Conservation (phyloP, 306 rosid genomes). For the Myrica gale region DNA sequence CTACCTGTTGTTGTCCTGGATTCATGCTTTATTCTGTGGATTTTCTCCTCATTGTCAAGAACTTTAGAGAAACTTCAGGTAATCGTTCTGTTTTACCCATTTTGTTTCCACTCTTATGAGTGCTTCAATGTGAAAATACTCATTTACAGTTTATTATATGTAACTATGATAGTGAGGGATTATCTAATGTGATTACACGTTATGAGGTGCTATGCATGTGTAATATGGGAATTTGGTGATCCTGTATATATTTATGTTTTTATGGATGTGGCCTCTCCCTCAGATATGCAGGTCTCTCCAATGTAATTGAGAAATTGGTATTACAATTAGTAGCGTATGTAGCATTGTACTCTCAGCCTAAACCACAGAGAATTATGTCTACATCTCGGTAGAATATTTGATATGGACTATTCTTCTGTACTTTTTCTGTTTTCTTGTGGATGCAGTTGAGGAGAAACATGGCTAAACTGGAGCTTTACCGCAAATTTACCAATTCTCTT, state of each 20-base stretch:
- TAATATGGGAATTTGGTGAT: not conserved
- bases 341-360: not conserved
- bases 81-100: conserved; percentile 13
- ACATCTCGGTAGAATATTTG: not conserved
- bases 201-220: not conserved
- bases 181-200: not conserved
- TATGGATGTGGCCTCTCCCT: not conserved
- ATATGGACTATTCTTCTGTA: conserved; percentile 16
- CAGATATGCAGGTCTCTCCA: not conserved
- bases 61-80: conserved; percentile 95
- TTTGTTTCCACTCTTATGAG: not conserved
- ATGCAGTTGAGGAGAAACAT: conserved; percentile 77
- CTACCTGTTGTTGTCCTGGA: conserved; percentile 88
- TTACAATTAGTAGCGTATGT: not conserved
- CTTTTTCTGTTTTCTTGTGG: conserved; percentile 20
- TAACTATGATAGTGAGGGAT: not conserved
- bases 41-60: conserved; percentile 81
- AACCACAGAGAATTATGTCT: not conserved
- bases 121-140: conserved; percentile 10
- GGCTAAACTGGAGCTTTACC: conserved; percentile 85
- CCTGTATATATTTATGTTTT: not conserved
- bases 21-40: conserved; percentile 81
- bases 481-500: conserved; percentile 85
- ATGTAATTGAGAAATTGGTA: not conserved
- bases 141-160: not conserved